A percentile compares a stretch with the other conserved stretches of the same genome.
These are phyloP conservation scores for Aspergillus aculeatus DNA, from an alignment of 2,329 filamentous ascomycete genomes.

Conservation along the genomic window DNA sequence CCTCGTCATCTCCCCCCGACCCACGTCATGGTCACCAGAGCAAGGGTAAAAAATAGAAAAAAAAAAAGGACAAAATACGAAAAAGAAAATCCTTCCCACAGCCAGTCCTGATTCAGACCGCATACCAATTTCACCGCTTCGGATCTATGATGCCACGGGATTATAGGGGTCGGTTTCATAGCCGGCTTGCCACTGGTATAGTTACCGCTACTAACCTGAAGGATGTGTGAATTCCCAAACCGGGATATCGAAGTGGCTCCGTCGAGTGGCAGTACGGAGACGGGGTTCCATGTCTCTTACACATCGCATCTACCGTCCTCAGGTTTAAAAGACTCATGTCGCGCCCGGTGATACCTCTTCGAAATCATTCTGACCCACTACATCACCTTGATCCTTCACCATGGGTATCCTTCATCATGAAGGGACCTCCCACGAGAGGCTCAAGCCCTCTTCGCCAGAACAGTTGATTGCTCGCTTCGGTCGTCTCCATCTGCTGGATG, in stretches of 20 bases:
- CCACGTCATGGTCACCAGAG: not conserved
- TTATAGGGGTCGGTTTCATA: not conserved
- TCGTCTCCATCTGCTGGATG: slow-evolving; percentile 43
- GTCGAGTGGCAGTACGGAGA: not conserved
- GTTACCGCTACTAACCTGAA: too few species aligned
- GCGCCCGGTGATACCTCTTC: not conserved
- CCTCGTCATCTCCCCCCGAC: not conserved
- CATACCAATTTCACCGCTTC: not conserved
- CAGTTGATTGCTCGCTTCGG: slow-evolving; percentile 35
- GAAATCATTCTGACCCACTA: not conserved
- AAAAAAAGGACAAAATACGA: too few species aligned
- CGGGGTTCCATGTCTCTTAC: not conserved
- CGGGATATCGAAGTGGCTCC: too few species aligned
- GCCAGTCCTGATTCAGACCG: not conserved
- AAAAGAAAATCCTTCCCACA: too few species aligned
- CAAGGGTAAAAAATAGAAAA: not conserved
- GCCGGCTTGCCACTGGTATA: not conserved
- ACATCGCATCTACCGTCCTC: too few species aligned
- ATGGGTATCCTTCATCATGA: slow-evolving; percentile 21
- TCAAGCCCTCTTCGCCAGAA: slow-evolving; percentile 4
- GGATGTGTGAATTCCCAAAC: too few species aligned
- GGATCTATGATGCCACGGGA: not conserved
- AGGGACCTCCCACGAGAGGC: not conserved
- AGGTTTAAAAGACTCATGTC: not conserved
- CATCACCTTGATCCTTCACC: not conserved